Evolutionary conservation across 176 grass and related monocot genomes (phyloP).

Genomic region (Zizania latifolia): DNA sequence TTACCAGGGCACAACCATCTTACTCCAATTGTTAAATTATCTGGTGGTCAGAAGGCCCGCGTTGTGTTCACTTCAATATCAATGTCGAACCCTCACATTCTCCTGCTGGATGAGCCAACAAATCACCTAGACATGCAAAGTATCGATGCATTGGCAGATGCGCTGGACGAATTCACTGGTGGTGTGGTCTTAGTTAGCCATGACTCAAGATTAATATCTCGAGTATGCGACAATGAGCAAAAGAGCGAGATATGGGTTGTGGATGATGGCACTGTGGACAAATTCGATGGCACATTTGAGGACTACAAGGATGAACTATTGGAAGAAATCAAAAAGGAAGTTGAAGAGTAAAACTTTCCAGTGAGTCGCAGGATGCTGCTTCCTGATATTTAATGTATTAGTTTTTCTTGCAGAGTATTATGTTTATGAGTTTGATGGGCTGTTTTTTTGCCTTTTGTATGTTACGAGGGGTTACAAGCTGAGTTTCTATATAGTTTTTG

Average conservation of each 20-base stretch:
- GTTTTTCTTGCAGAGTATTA: constrained; percentile 28
- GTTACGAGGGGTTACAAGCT: neutral
- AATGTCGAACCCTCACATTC: constrained; percentile 89
- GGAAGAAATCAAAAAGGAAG: constrained; percentile 89
- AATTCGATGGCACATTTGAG: constrained; percentile 71
- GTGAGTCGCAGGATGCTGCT: constrained; percentile 21
- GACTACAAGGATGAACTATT: constrained; percentile 96
- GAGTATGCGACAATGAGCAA: constrained; percentile 83
- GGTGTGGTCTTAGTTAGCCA: constrained; percentile 94
- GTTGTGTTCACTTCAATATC: constrained; percentile 99
- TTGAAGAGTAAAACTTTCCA: constrained; percentile 51
- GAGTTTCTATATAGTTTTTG: neutral
- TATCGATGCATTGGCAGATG: constrained; percentile 88
- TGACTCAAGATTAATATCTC: constrained; percentile 81
- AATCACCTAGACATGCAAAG: constrained; percentile 99
- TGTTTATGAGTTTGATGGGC: constrained; percentile 6
- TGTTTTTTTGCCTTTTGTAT: constrained; percentile 30
- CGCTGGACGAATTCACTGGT: constrained; percentile 88
- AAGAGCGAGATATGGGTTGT: constrained; percentile 95
- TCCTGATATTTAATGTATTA: constrained; percentile 29
- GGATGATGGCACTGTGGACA: constrained; percentile 82
- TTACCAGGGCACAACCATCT: constrained; percentile 96
- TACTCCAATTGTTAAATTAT: constrained; percentile 91
- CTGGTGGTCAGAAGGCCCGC: constrained; percentile 84
- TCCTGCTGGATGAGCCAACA: constrained; percentile 92